Evolutionary conservation across 768 basidiomycete species (phyloP), one percentile per base, ranked within the genome.

Genomic region (Porpolomopsis calyptriformis): DNA sequence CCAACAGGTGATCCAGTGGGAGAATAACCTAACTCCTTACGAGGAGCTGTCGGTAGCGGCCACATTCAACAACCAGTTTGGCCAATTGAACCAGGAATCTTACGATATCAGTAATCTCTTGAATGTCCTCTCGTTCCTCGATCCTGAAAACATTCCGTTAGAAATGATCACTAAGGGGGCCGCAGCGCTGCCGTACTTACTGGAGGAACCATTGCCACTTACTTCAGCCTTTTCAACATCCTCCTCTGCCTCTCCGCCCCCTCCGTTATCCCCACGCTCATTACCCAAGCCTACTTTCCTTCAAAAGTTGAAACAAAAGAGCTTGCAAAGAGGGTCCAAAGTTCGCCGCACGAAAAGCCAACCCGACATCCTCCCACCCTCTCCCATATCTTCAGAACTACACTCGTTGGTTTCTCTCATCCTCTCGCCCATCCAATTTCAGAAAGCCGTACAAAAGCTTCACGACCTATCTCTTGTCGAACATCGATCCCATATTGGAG

Each of bases 1-100:
- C 8, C n/a, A 19, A 18, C 9, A 43, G 42, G 12, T 33, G 10
- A 29, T 43, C 26, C 20, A 26, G 11, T 43, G 42, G 42, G 25
- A 31, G 27, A 43, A 33, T 22, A 20, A 29, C 16, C 19, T 31
- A 19, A 27, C 42, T 10, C 6, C n/a, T 26, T 43, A 43, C 18
- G 27, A 43, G 42, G 24, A 43, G 10, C 11, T n/a, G 31, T 43
- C 42, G n/a, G 42, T 43, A 19, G 29, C 42, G n/a, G 25, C 42
- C 24, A 43, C 42, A 6, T 43, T 43, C 19, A 18, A n/a, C 3
- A 19, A 10, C 4, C 42, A 31, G 27, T 27, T 43, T 7, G 24
- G 20, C 8, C 26, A 29, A 10, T 18, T 43, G 16, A 27, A 43
- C 14, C 26, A 27, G 18, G 16, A 31, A 4, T 29, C n/a, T 19